A percentile compares a stretch with the other conserved stretches of the same genome.
These are phyloP conservation scores for Blepharisma japonicum DNA, from an alignment of 73 alveolate genomes.

Conservation along the genomic window DNA sequence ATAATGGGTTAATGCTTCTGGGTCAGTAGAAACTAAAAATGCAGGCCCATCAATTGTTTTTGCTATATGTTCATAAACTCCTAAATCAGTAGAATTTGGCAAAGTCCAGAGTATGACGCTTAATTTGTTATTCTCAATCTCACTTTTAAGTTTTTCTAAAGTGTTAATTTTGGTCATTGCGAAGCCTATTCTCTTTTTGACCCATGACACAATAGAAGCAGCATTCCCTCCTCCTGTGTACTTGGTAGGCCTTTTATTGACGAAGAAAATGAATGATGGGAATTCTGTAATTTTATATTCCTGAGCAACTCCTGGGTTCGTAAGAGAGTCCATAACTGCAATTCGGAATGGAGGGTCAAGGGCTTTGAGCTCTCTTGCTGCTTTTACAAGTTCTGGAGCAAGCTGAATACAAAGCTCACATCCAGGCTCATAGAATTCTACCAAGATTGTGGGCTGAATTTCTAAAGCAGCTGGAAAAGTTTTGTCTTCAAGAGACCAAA, in stretches of 20 bases:
- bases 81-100: conserved; percentile 50
- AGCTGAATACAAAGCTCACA: conserved; percentile 82
- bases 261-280: conserved; percentile 71
- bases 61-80: conserved; percentile 68
- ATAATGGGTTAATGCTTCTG: conserved; percentile 50
- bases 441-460: conserved; percentile 56
- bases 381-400: conserved; percentile 78
- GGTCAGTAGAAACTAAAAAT: conserved; percentile 65
- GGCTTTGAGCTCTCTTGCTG: conserved; percentile 59
- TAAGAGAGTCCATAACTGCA: conserved; percentile 72
- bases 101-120: conserved; percentile 60
- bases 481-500: conserved; percentile 60
- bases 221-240: conserved; percentile 76
- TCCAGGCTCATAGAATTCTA: conserved; percentile 88
- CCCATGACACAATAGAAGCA: conserved; percentile 71
- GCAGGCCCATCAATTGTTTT: conserved; percentile 66
- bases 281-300: conserved; percentile 58
- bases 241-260: conserved; percentile 47
- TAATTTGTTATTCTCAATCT: conserved; percentile 8
- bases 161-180: neutral
- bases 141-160: neutral
- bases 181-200: conserved; percentile 18
- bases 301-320: conserved; percentile 46
- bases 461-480: conserved; percentile 56
- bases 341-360: conserved; percentile 54